Evolutionary conservation across 164 flowering plant species (phyloP).

Genomic region (Warburgia ugandensis): DNA sequence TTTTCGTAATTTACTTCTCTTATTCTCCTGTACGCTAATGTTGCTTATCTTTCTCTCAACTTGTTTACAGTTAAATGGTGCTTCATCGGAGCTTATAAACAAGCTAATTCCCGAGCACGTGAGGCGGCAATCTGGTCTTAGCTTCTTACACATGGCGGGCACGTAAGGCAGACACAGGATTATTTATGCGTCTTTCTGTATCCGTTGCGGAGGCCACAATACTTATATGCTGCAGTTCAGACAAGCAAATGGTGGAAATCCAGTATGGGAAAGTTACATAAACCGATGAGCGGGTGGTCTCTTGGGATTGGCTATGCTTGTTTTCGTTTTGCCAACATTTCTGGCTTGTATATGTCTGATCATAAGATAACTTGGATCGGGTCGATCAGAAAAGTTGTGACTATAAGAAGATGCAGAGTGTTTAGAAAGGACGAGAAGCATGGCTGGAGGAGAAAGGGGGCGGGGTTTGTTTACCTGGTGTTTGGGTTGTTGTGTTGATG

Average conservation of each 20-base stretch:
- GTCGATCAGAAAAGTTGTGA: slow-evolving; percentile 12
- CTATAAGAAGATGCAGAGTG: slow-evolving; percentile 7
- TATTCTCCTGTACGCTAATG: no score
- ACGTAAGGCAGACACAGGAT: slow-evolving; percentile 21
- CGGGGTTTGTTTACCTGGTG: slow-evolving; percentile 6
- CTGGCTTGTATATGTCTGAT: slow-evolving; percentile 17
- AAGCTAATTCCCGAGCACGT: slow-evolving; percentile 78
- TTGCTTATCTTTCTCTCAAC: background rate
- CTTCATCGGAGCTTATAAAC: slow-evolving; percentile 70
- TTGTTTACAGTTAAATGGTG: slow-evolving; percentile 58
- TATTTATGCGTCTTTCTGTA: background rate
- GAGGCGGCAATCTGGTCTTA: slow-evolving; percentile 48
- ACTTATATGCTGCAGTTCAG: background rate
- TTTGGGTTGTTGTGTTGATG: slow-evolving; percentile 3
- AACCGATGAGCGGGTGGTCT: slow-evolving; percentile 3
- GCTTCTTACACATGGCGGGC: slow-evolving; percentile 33
- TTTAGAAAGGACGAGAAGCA: slow-evolving; percentile 4
- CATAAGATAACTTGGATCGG: slow-evolving; percentile 8
- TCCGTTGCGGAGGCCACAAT: background rate
- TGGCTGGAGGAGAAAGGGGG: slow-evolving; percentile 1
- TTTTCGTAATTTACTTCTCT: no score
- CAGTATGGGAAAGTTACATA: slow-evolving; percentile 7
- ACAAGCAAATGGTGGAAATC: background rate
- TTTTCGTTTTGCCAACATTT: slow-evolving; percentile 9
- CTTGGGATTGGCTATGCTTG: slow-evolving; percentile 5